phyloP scores from a whole-genome alignment of 257 asterid species.

The Jacaranda mimosifolia region DNA sequence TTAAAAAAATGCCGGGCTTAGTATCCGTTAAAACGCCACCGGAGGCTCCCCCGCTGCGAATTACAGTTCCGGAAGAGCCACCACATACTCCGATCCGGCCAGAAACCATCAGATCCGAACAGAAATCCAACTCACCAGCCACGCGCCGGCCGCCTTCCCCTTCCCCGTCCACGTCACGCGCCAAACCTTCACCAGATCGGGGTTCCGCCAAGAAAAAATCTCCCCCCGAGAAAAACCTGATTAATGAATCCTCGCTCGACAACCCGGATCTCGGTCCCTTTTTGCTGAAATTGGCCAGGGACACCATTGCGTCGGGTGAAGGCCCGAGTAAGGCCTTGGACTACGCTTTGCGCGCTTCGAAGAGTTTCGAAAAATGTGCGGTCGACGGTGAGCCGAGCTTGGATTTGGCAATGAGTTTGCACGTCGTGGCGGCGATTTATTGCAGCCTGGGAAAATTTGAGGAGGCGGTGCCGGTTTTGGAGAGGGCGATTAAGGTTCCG shows the following conservation, averaged over 20 bases:
- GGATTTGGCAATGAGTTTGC: conserved; percentile 96
- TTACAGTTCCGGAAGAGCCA: conserved; percentile 58
- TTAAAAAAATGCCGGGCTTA: conserved; percentile 78
- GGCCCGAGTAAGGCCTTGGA: conserved; percentile 88
- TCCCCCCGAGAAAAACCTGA: conserved; percentile 67
- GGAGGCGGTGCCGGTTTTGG: conserved; percentile 92
- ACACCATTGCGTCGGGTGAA: conserved; percentile 92
- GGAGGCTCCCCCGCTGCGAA: conserved; percentile 73
- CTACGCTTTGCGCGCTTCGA: conserved; percentile 86
- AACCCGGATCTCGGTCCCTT: conserved; percentile 99
- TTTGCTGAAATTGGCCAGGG: conserved; percentile 83
- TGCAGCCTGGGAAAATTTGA: conserved; percentile 92
- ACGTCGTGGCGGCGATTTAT: conserved; percentile 96
- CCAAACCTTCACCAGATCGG: conserved; percentile 95
- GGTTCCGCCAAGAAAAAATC: conserved; percentile 84
- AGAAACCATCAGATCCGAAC: conserved; percentile 70
- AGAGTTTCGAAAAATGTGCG: conserved; percentile 82
- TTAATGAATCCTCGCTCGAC: conserved; percentile 83
- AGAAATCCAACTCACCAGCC: conserved; percentile 70
- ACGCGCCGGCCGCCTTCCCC: conserved; percentile 91
- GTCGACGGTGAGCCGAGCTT: conserved; percentile 80
- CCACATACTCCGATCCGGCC: conserved; percentile 66
- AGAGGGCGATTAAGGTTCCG: conserved; percentile 89
- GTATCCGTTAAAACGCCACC: conserved; percentile 88
- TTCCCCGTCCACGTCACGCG: conserved; percentile 90